Conservation (phyloP, 768 basidiomycete species). For the Lactarius quietus region DNA sequence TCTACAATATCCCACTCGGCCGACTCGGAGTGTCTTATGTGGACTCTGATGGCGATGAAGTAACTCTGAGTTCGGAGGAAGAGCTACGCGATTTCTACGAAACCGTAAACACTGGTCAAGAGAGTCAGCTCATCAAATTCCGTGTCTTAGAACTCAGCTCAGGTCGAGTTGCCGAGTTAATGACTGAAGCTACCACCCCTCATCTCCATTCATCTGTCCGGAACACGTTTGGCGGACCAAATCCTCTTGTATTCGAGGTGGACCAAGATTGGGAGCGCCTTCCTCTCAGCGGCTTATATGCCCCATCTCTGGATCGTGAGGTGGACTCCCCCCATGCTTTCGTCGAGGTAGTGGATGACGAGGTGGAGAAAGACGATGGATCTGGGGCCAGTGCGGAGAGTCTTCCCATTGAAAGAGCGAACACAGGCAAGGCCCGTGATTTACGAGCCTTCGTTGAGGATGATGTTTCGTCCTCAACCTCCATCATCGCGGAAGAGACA, state of each 20-base stretch:
- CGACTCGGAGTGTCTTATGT: constrained; percentile 67
- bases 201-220: constrained; percentile 41
- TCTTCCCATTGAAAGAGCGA: constrained; percentile 48
- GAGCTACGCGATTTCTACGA: constrained; percentile 74
- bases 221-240: constrained; percentile 56
- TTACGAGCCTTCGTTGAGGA: constrained; percentile 32
- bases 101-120: constrained; percentile 27
- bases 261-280: constrained; percentile 67
- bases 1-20: constrained; percentile 55
- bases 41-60: constrained; percentile 69
- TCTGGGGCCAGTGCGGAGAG: not conserved
- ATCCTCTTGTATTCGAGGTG: constrained; percentile 44
- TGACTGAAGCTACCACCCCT: constrained; percentile 34
- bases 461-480: constrained; percentile 41
- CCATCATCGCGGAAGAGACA: constrained; percentile 38
- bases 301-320: constrained; percentile 30
- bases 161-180: constrained; percentile 33
- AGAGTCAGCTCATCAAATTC: constrained; percentile 48
- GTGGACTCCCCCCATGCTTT: constrained; percentile 56
- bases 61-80: constrained; percentile 72
- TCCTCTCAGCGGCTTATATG: constrained; percentile 42
- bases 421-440: constrained; percentile 34
- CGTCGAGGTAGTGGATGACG: constrained; percentile 53
- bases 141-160: constrained; percentile 54
- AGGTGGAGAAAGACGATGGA: constrained; percentile 28